phyloP scores from a whole-genome alignment of 805 yeast species.

The Barnettozyma botsteinii region DNA sequence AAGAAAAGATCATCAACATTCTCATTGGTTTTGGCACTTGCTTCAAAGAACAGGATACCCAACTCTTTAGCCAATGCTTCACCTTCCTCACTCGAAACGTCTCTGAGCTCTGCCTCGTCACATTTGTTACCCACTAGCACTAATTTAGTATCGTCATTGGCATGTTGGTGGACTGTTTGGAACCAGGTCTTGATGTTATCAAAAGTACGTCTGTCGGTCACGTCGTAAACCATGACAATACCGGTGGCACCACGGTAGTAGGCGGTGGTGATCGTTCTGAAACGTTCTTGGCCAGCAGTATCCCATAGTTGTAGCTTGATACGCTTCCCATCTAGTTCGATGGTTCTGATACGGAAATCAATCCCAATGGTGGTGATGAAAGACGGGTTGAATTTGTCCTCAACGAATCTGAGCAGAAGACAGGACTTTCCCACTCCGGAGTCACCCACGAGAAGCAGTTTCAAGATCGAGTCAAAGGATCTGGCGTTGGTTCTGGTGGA shows the following conservation, averaged over 20 bases:
- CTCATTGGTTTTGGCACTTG: conserved; percentile 89
- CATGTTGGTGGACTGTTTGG: conserved; percentile 93
- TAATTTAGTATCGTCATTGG: conserved; percentile 91
- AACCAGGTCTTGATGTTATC: conserved; percentile 93
- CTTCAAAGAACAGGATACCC: conserved; percentile 88
- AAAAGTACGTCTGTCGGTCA: conserved; percentile 85
- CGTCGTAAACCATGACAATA: conserved; percentile 77
- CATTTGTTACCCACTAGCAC: conserved; percentile 94
- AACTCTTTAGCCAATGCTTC: conserved; percentile 80
- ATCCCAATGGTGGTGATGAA: conserved; percentile 98
- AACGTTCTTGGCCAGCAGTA: conserved; percentile 96
- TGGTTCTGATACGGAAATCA: conserved; percentile 95
- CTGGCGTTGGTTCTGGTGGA: conserved; percentile 61
- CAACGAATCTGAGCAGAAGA: conserved; percentile 85
- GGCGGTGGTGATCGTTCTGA: conserved; percentile 91
- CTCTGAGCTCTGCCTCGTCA: conserved; percentile 84
- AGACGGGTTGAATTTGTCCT: conserved; percentile 93
- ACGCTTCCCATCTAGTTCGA: conserved; percentile 86
- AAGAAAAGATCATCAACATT: conserved; percentile 91
- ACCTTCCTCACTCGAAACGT: conserved; percentile 86
- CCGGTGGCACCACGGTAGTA: conserved; percentile 90
- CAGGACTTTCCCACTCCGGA: conserved; percentile 90
- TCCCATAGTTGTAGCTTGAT: conserved; percentile 96
- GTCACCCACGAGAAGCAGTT: conserved; percentile 89
- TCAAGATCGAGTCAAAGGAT: conserved; percentile 86